Evolutionary conservation across 148 eudicot genomes (phyloP).

Genomic region (Persicaria tinctoria): DNA sequence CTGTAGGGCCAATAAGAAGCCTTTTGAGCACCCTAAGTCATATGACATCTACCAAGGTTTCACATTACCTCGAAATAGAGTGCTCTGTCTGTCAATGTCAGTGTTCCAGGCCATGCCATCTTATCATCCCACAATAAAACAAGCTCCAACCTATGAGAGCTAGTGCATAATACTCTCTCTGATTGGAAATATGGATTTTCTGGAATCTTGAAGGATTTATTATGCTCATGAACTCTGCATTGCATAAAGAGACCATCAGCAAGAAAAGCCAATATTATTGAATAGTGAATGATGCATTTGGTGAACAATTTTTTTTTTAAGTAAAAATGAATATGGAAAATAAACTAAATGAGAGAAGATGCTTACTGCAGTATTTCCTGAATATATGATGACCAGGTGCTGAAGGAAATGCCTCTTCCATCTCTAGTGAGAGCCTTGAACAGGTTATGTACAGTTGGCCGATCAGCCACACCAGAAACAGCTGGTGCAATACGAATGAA

Average conservation of each 20-base stretch:
- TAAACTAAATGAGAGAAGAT: conserved; percentile 12
- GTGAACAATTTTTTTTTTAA: background rate
- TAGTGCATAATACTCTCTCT: conserved; percentile 66
- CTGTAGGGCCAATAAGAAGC: background rate
- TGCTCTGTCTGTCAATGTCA: conserved; percentile 78
- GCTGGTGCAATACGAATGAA: conserved; percentile 89
- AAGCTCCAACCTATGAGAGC: conserved; percentile 73
- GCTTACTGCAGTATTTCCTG: conserved; percentile 75
- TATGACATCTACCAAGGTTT: background rate
- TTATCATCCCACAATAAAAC: conserved; percentile 84
- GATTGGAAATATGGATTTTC: conserved; percentile 30
- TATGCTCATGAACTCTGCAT: conserved; percentile 75
- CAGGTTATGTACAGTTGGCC: conserved; percentile 76
- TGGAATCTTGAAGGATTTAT: conserved; percentile 47
- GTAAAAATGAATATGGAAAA: background rate
- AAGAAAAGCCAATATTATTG: background rate
- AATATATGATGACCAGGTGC: conserved; percentile 65
- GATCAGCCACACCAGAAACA: conserved; percentile 81
- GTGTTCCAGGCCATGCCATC: conserved; percentile 91
- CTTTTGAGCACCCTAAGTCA: background rate
- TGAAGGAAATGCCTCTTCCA: conserved; percentile 60
- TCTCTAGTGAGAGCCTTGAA: conserved; percentile 80
- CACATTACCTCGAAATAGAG: conserved; percentile 78
- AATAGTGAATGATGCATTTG: background rate
- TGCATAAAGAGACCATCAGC: background rate